Conservation (phyloP, 225 moss, liverwort and hornwort genomes). For the Bryum argenteum region DNA sequence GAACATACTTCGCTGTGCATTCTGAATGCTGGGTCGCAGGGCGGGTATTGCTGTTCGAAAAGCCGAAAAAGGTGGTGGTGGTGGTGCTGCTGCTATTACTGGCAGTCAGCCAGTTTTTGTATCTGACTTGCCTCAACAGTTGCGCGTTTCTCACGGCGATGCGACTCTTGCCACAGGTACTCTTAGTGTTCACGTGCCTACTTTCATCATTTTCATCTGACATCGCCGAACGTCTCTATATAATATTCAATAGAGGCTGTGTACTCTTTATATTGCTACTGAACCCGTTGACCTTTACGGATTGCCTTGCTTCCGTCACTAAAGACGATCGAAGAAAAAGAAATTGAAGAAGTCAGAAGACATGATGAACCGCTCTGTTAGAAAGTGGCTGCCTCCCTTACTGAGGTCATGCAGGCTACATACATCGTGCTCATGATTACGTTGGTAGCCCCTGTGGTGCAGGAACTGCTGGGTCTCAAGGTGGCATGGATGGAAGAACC, state of each 20-base stretch:
- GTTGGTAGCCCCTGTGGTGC: slow-evolving; percentile 18
- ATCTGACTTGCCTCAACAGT: slow-evolving; percentile 81
- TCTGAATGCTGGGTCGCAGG: slow-evolving; percentile 54
- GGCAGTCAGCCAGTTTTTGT: slow-evolving; percentile 82
- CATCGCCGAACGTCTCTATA: background rate
- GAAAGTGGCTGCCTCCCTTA: background rate
- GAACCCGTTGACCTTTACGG: too few species aligned
- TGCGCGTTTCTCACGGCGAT: slow-evolving; percentile 59
- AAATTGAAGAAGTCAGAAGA: background rate
- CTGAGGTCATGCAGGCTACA: slow-evolving; percentile 7
- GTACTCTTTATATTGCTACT: background rate
- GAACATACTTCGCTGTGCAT: background rate
- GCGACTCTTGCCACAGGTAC: slow-evolving; percentile 34
- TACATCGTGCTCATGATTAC: slow-evolving; percentile 14
- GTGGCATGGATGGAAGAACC: slow-evolving; percentile 84
- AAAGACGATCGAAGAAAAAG: too few species aligned
- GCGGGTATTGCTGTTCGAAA: slow-evolving; percentile 50
- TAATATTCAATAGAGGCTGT: background rate
- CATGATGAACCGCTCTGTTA: background rate
- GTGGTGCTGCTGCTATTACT: slow-evolving; percentile 32
- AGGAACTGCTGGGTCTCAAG: slow-evolving; percentile 69
- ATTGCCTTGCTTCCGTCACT: too few species aligned
- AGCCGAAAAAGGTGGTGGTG: slow-evolving; percentile 36
- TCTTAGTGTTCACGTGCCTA: background rate
- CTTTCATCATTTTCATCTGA: background rate